A percentile compares a stretch with the other conserved stretches of the same genome.
These are phyloP conservation scores for Dillenia suffruticosa DNA, from an alignment of 164 flowering plant genomes.

Conservation along the genomic window DNA sequence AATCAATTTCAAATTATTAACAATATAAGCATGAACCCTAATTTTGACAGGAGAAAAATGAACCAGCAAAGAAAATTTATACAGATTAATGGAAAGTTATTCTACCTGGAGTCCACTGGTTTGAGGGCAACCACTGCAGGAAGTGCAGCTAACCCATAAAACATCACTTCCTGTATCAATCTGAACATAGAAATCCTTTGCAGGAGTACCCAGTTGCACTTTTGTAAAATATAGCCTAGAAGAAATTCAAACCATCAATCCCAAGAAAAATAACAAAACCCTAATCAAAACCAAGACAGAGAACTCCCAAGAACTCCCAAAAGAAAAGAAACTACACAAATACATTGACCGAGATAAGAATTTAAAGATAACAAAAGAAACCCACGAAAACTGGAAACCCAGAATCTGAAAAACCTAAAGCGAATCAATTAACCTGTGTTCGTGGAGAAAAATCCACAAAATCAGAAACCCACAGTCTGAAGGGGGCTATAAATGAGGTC, in stretches of 20 bases:
- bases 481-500: not conserved
- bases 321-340: not conserved
- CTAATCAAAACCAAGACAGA: not conserved
- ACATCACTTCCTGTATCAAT: constrained; percentile 98
- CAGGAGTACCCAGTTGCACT: constrained; percentile 76
- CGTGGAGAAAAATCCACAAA: not conserved
- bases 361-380: not conserved
- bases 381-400: not conserved
- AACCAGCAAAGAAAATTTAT: not conserved
- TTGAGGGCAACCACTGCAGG: constrained; percentile 79
- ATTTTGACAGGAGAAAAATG: too few species aligned
- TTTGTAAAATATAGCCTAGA: constrained; percentile 81
- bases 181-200: constrained; percentile 81
- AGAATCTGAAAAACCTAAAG: too few species aligned
- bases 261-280: not conserved
- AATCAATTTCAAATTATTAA: not conserved
- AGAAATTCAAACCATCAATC: constrained; percentile 3
- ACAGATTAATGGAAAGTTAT: not conserved
- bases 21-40: too few species aligned
- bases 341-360: not conserved
- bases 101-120: constrained; percentile 78
- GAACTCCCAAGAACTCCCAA: not conserved
- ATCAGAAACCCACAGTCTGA: not conserved
- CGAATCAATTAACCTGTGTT: too few species aligned
- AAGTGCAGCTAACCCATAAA: constrained; percentile 78